Base-by-base conservation (phyloP, 805 yeast species). In the Debaryomyces castellii region DNA sequence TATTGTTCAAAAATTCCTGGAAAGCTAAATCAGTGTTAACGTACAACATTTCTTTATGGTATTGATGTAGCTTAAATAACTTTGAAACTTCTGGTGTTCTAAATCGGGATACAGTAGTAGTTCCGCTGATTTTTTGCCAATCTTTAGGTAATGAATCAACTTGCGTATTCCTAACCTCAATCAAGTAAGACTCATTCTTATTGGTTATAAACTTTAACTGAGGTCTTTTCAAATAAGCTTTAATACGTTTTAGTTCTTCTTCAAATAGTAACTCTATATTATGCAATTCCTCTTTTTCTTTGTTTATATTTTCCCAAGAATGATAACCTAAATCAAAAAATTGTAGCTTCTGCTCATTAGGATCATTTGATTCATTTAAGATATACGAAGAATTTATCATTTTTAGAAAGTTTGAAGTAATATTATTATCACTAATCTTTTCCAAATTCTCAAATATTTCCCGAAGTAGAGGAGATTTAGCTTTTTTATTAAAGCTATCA, bases 51-150 rank as follows among this genome's bases (percentile, higher is more conserved):
- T 83, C 96, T 43, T 80, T 75, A 41, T 82, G 81, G 52, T 83
- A 83, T 48, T 81, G 83, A 30, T 84, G 60, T 32, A 70, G 61
- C 43, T 81, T 80, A 40, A 82, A 74, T 22, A 87, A 64, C 12
- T 67, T 64, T 2, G 70, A 53, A 1, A 83, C 74, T 24, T 63
- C 66, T 0, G 96, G 88, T 0, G 96, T 73, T 47, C 90, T 70
- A 62, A 81, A 91, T 46, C 98, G 68, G 2, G 89, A 78, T 1
- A 89, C 83, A 1, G 81, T 62, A 49, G 81, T 71, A 39, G 95
- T 78, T 7, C 85, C 85, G 54, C 80, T 85, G 22, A 87, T 78
- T 53, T 88, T 85, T 10, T 85, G 66, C 96, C 97, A 92, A 42
- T 80, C 81, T 2, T 68, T 54, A 0, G 98, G 98, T 1, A 91